A percentile compares a stretch with the other conserved stretches of the same genome.
Evolutionary conservation across 495 filamentous ascomycete species (phyloP).

Genomic region (Glonium stellatum): DNA sequence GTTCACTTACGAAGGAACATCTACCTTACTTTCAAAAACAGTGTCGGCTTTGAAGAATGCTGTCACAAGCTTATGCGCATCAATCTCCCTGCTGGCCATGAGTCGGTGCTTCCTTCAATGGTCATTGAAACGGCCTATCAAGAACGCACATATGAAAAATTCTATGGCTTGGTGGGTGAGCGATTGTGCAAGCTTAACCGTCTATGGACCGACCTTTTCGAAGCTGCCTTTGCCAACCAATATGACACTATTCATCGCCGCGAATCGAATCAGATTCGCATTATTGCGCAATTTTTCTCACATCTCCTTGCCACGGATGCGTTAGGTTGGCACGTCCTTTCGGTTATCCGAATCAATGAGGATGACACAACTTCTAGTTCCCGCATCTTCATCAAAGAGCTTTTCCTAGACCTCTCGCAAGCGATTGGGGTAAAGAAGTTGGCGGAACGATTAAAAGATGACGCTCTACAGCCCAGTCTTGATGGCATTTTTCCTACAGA

Average conservation of each 20-base stretch:
- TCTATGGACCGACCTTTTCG: constrained; percentile 87
- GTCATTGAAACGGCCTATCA: constrained; percentile 93
- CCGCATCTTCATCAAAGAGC: constrained; percentile 95
- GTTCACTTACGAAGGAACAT: constrained; percentile 90
- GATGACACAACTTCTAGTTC: constrained; percentile 93
- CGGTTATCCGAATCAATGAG: constrained; percentile 80
- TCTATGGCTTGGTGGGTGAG: constrained; percentile 90
- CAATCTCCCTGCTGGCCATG: constrained; percentile 77
- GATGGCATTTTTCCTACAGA: constrained; percentile 86
- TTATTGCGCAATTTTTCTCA: constrained; percentile 91
- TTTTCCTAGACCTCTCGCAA: constrained; percentile 88
- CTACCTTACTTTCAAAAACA: constrained; percentile 95
- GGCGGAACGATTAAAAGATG: constrained; percentile 66
- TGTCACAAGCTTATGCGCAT: constrained; percentile 71
- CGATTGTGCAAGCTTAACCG: constrained; percentile 92
- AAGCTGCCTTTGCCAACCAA: constrained; percentile 80
- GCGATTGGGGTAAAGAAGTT: constrained; percentile 76
- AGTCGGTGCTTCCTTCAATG: constrained; percentile 90
- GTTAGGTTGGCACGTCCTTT: constrained; percentile 85
- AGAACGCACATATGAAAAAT: constrained; percentile 92
- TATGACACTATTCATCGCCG: constrained; percentile 97
- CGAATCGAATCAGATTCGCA: constrained; percentile 87
- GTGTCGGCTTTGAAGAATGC: constrained; percentile 88
- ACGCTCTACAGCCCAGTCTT: constrained; percentile 68
- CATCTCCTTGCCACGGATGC: constrained; percentile 82